Base-by-base conservation (phyloP, 495 filamentous ascomycete genomes). In the Penicilliopsis zonata region DNA sequence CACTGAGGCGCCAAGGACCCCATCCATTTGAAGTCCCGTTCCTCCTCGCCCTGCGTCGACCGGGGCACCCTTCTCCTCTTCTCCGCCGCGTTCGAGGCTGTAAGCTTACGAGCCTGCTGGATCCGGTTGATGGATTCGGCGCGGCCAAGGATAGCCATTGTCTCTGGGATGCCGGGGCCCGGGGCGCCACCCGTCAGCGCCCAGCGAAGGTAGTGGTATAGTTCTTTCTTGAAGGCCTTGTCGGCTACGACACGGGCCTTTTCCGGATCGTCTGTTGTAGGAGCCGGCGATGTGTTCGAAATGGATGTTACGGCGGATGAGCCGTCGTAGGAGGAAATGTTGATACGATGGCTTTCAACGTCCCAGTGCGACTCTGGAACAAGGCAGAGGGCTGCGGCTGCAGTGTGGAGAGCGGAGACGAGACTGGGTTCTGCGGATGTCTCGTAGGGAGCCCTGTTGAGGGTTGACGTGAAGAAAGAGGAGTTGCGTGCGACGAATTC, bases 201-300 rank as follows among this genome's bases (percentile, higher is more conserved):
- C 74, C 82, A 81, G 29, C 84, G 70, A 33, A 86, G 53, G 37
- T 78, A 70, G 25, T 65, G 55, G 42, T 75, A 67, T 4, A 63
- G 41, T 28, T 53, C 50, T 39, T 56, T 63, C 42, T 68, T 65
- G 42, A 55, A 60, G 12, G 43, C 30, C 38, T 51, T 59, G 25
- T 55, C 46, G 10, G 57, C 43, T 2, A 38, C 20, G 1, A 47
- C 27, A 8, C 42, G 33, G 3, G 36, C 18, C 17, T 39, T 34
- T 28, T 31, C 38, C n/a, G 15, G 32, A 9, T 46, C 34, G 14
- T 38, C 34, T 30, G 13, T 16, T 9, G 9, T 7, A 28, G 3
- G 37, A 18, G 17, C 31, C 18, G 10, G n/a, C 9, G 16, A 22
- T 30, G 18, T 10, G 28, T 13, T 32, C 41, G 19, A 25, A 16